Evolutionary conservation across 2,329 filamentous ascomycete genomes (phyloP), one percentile per base, ranked within the genome.

Genomic region (Hymenoscyphus fraxineus): DNA sequence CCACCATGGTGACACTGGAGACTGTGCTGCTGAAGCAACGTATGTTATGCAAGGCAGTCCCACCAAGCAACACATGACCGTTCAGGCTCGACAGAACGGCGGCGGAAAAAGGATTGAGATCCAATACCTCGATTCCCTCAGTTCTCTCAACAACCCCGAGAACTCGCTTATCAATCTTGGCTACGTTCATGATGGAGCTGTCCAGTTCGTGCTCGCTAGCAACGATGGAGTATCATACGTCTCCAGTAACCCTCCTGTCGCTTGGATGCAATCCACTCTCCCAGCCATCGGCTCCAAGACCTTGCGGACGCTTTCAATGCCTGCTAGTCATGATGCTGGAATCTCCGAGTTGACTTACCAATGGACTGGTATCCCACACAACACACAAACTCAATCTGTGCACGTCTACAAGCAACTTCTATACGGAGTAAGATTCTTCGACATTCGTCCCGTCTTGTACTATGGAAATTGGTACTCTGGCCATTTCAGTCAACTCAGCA

Each of bases 211-310:
- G 10, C 65, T 71, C 12, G 64, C 66, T 19, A 70, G 70, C 15
- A 63, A 65, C 22, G 68, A 64, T n/a, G 40, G 22, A 2, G 35
- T 58, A 6, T 60, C 67, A 6, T 72, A 69, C 22, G 54, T 71
- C 19, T 64, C 65, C 2, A 65, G 55, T 3, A 66, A 69, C 31
- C 64, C 66, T 27, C 69, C 71, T 16, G 44, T 60, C 1, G 62
- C 59, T 1, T 72, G 70, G 70, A 71, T 71, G 67, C 69, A 72
- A 66, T 40, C 60, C 3, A 68, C 63, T 0, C 44, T 69, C 15
- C 51, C 68, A 16, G 65, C 57, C 1, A 69, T 72, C 40, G 64
- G 66, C 9, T 6, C 19, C 16, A 69, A 66, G 19, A 58, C 63
- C 10, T n/a, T 72, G 22, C 58, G 68, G 16, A 64, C 69, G 41